A percentile compares a stretch with the other conserved stretches of the same genome.
Conservation (phyloP, 495 filamentous ascomycete genomes). For the Penicillium subrubescens region DNA sequence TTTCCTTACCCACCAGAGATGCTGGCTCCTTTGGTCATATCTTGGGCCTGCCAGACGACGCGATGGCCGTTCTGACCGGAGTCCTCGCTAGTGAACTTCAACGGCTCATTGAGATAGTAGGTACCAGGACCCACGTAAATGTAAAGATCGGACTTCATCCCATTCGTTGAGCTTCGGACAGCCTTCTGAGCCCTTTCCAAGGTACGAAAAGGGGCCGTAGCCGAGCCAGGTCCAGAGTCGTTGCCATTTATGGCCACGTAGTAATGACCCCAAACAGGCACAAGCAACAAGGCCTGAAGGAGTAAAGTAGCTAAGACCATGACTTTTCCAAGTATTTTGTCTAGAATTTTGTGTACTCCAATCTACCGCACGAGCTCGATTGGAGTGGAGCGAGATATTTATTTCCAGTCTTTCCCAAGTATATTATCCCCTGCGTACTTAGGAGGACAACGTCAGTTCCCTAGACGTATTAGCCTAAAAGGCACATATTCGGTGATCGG, state of each 20-base stretch:
- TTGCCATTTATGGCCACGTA: background rate
- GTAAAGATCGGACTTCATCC: background rate
- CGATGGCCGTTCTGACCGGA: background rate
- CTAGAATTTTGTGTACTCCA: background rate
- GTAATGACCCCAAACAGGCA: background rate
- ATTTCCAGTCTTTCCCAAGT: background rate
- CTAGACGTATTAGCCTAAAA: background rate
- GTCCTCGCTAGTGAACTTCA: background rate
- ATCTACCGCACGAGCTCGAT: background rate
- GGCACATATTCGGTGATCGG: background rate
- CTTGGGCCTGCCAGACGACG: background rate
- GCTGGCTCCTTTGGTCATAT: background rate
- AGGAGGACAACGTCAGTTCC: background rate
- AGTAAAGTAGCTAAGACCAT: background rate
- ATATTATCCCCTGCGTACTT: background rate
- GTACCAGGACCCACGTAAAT: background rate
- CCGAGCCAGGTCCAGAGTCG: background rate
- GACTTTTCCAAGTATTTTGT: background rate
- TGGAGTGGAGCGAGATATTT: background rate
- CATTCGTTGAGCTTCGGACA: background rate
- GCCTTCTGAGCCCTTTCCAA: background rate
- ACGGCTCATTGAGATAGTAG: background rate
- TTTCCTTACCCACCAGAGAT: background rate
- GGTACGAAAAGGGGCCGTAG: background rate
- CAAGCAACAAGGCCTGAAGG: background rate